Conservation (phyloP, 805 yeast species). For the Starmerella etchellsii region DNA sequence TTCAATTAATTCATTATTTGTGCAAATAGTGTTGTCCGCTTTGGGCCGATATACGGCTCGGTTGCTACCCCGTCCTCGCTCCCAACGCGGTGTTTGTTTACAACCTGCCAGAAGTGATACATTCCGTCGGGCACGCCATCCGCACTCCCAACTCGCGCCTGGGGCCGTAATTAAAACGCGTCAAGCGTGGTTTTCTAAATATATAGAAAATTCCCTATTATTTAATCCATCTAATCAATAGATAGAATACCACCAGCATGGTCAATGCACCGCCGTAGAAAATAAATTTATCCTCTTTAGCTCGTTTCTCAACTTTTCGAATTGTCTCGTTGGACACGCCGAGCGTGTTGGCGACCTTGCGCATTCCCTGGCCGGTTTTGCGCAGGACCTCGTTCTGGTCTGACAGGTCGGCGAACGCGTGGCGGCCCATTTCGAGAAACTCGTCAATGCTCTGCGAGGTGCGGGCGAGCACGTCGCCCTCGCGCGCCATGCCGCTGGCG, state of each 20-base stretch:
- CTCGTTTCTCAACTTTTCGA: constrained; percentile 62
- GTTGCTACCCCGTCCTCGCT: no score
- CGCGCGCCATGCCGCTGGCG: constrained; percentile 57
- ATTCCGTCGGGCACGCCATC: no score
- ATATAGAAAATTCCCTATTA: no score
- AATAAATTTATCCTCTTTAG: constrained; percentile 72
- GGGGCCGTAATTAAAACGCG: no score
- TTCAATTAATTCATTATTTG: no score
- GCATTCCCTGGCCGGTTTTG: constrained; percentile 49
- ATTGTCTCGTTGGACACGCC: constrained; percentile 84
- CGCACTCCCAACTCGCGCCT: no score
- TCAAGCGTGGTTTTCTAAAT: no score
- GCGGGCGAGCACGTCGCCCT: constrained; percentile 42
- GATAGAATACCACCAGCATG: constrained; percentile 53
- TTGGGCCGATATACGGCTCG: no score
- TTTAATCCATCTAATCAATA: constrained; percentile 51
- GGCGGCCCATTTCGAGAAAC: constrained; percentile 77
- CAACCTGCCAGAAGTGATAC: no score
- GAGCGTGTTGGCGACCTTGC: constrained; percentile 58
- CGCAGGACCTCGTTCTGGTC: constrained; percentile 67
- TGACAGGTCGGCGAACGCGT: constrained; percentile 71
- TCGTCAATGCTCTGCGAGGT: constrained; percentile 79
- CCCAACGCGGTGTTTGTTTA: no score
- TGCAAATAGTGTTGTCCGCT: no score
- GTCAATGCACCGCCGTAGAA: constrained; percentile 63